Conservation (phyloP, 148 eudicot species). For the Heliamphora exappendiculata region DNA sequence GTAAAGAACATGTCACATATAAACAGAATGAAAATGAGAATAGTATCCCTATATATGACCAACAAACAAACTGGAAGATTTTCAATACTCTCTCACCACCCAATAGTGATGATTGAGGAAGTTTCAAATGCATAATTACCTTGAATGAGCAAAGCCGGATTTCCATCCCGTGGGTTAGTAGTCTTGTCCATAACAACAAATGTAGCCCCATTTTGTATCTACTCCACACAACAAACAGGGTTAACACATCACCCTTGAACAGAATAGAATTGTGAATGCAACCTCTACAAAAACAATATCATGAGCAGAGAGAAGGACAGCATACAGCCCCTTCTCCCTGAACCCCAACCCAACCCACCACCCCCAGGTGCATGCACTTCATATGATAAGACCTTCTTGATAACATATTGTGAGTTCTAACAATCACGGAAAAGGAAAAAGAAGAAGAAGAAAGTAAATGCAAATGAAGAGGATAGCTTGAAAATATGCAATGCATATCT, state of each 20-base stretch:
- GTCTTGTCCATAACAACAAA: constrained; percentile 53
- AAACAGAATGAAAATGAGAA: neutral
- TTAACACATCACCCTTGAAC: too few relatives aligned
- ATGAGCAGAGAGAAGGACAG: neutral
- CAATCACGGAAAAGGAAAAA: too few relatives aligned
- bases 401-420: neutral
- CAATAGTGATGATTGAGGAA: neutral
- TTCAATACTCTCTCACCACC: neutral
- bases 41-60: neutral
- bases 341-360: too few relatives aligned
- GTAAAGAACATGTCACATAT: constrained; percentile 15
- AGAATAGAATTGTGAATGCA: neutral
- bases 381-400: neutral
- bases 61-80: neutral
- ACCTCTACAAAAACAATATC: neutral
- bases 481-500: neutral
- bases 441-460: neutral
- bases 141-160: constrained; percentile 49
- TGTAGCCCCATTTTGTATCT: constrained; percentile 68
- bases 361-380: neutral
- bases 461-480: neutral
- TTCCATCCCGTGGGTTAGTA: constrained; percentile 54
- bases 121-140: constrained; percentile 25
- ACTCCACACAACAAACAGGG: constrained; percentile 5
- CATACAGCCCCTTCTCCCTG: neutral